Evolutionary conservation across 2,329 filamentous ascomycete species (phyloP).

Genomic region (Ophiostoma triangulosporum): DNA sequence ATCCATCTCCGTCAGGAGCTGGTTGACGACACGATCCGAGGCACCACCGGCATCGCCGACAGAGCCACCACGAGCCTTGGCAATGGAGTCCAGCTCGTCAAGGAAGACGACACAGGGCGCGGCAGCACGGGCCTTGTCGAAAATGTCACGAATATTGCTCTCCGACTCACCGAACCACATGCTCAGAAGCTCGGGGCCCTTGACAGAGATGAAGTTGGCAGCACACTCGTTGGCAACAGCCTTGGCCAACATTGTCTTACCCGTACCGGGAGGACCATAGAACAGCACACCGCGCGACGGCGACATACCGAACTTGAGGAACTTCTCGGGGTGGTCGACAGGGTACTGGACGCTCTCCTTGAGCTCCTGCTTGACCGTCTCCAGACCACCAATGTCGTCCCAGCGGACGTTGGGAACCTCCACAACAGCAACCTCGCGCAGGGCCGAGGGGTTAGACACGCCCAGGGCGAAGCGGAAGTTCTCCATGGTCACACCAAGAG

Average conservation of each 20-base stretch:
- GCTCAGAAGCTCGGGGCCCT: slow-evolving; percentile 93
- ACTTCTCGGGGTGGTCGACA: slow-evolving; percentile 98
- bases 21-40: slow-evolving; percentile 98
- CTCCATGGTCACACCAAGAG: slow-evolving; percentile 97
- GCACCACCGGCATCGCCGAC: slow-evolving; percentile 93
- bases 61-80: slow-evolving; percentile 96
- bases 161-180: slow-evolving; percentile 99
- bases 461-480: slow-evolving; percentile 99
- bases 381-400: slow-evolving; percentile 98
- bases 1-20: slow-evolving; percentile 98
- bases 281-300: slow-evolving; percentile 97
- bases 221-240: slow-evolving; percentile 98
- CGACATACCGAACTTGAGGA: slow-evolving; percentile 98
- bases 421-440: slow-evolving; percentile 96
- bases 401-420: slow-evolving; percentile 98
- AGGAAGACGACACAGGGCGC: slow-evolving; percentile 98
- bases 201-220: slow-evolving; percentile 99
- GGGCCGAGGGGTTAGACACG: slow-evolving; percentile 94
- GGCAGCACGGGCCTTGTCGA: slow-evolving; percentile 97
- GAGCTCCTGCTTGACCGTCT: slow-evolving; percentile 97
- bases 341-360: slow-evolving; percentile 98
- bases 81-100: slow-evolving; percentile 96
- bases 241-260: slow-evolving; percentile 99
- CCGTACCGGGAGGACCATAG: slow-evolving; percentile 97
- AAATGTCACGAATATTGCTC: slow-evolving; percentile 99